Conservation (phyloP, 2,329 filamentous ascomycete genomes). For the Neoarthrinium moseri region DNA sequence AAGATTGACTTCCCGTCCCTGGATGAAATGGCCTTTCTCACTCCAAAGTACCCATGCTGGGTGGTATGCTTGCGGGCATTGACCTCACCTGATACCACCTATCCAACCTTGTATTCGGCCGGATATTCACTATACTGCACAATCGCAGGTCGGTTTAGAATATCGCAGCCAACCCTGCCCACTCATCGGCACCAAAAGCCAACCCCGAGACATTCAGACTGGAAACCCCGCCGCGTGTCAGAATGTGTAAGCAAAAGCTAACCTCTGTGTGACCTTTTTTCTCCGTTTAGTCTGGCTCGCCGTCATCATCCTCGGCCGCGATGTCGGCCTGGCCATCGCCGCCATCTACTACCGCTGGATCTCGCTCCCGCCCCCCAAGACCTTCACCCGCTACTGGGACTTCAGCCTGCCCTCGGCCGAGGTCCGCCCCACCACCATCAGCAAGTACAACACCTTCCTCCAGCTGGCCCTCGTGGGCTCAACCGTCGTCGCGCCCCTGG, state of each 20-base stretch:
- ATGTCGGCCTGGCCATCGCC: conserved; percentile 77
- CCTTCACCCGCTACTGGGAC: conserved; percentile 92
- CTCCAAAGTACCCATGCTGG: no score
- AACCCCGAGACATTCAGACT: background rate
- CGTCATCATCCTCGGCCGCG: conserved; percentile 84
- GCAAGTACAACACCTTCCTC: conserved; percentile 91
- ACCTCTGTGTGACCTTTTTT: background rate
- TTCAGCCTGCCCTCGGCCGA: conserved; percentile 88
- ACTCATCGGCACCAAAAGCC: no score
- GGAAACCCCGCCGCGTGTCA: no score
- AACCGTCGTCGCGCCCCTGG: conserved; percentile 76
- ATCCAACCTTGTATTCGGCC: no score
- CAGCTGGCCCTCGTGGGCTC: conserved; percentile 84
- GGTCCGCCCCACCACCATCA: conserved; percentile 79
- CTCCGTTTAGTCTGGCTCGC: conserved; percentile 71
- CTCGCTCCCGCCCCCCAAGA: conserved; percentile 89
- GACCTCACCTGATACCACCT: no score
- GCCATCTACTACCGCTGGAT: conserved; percentile 97
- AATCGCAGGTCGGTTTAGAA: no score
- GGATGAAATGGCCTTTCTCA: no score
- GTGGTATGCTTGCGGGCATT: no score
- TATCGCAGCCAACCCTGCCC: no score
- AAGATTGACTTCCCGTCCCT: no score
- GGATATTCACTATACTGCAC: no score
- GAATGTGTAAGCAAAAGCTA: no score